Evolutionary conservation across 139 green algal species (phyloP).

Genomic region (Chlorella vulgaris): DNA sequence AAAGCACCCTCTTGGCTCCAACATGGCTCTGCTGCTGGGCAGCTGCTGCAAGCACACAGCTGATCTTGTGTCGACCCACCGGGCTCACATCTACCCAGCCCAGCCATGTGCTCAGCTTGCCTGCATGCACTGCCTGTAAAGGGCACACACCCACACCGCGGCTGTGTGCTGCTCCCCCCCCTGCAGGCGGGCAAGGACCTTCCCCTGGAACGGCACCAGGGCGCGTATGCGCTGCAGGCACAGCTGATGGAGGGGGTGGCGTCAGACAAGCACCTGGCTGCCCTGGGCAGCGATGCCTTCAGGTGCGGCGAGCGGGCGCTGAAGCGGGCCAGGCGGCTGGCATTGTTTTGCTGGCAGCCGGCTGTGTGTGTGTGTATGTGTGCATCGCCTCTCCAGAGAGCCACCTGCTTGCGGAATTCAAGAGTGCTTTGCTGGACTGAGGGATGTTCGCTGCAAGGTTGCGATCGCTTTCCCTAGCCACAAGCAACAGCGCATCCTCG

Average conservation of each 20-base stretch:
- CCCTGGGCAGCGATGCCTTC: slow-evolving; percentile 81
- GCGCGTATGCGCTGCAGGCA: slow-evolving; percentile 39
- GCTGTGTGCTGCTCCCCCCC: neutral
- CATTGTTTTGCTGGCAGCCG: neutral
- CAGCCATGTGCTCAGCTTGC: neutral
- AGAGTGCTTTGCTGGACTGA: too few relatives aligned
- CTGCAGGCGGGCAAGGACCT: slow-evolving; percentile 15
- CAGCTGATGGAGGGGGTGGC: slow-evolving; percentile 54
- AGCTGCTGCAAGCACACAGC: too few relatives aligned
- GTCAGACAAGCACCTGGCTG: slow-evolving; percentile 42
- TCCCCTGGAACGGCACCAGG: slow-evolving; percentile 45
- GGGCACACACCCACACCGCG: neutral
- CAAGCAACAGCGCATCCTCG: too few relatives aligned
- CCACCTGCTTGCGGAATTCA: too few relatives aligned
- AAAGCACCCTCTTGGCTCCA: too few relatives aligned
- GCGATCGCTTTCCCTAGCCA: too few relatives aligned
- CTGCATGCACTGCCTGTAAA: neutral
- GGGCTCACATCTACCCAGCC: too few relatives aligned
- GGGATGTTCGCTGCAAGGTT: too few relatives aligned
- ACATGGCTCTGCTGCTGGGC: too few relatives aligned
- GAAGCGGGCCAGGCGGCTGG: too few relatives aligned
- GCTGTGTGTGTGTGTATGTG: neutral
- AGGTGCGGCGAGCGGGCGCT: slow-evolving; percentile 20
- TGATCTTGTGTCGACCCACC: too few relatives aligned
- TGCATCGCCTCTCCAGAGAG: too few relatives aligned